These are phyloP conservation scores for Volvariella surrecta DNA, from an alignment of 1,284 basidiomycete genomes.

Conservation along the genomic window DNA sequence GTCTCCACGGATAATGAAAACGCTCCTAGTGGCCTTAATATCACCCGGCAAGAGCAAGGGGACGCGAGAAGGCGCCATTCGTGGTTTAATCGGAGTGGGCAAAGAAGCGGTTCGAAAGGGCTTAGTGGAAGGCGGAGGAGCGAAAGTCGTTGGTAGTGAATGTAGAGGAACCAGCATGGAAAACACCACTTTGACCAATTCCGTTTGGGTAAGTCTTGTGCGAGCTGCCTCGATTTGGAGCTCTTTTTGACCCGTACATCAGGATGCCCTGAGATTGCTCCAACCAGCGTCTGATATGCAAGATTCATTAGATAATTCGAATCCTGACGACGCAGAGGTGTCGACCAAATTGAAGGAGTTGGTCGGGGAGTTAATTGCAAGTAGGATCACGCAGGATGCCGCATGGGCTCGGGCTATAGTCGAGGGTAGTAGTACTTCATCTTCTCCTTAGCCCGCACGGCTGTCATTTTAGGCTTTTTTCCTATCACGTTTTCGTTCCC, in stretches of 20 bases:
- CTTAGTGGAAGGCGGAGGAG: slow-evolving; percentile 69
- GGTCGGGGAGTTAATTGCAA: slow-evolving; percentile 56
- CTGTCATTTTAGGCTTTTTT: neutral
- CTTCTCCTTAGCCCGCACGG: neutral
- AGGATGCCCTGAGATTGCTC: slow-evolving; percentile 55
- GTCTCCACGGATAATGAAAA: slow-evolving; percentile 86
- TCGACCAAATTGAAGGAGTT: slow-evolving; percentile 39
- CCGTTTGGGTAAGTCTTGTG: slow-evolving; percentile 42
- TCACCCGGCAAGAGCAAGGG: slow-evolving; percentile 63
- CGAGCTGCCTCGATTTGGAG: slow-evolving; percentile 2
- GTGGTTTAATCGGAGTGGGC: slow-evolving; percentile 77
- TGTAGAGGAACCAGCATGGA: slow-evolving; percentile 31
- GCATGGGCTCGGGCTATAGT: slow-evolving; percentile 41
- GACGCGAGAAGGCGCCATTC: slow-evolving; percentile 79
- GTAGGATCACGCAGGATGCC: slow-evolving; percentile 43
- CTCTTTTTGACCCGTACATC: no score
- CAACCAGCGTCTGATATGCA: slow-evolving; percentile 47
- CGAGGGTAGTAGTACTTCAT: neutral
- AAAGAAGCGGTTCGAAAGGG: slow-evolving; percentile 77
- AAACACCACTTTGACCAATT: slow-evolving; percentile 37
- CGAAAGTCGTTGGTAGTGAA: slow-evolving; percentile 61
- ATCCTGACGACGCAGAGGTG: slow-evolving; percentile 37
- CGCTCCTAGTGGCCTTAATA: slow-evolving; percentile 80
- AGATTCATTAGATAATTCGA: slow-evolving; percentile 40
- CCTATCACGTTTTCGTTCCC: no score